Evolutionary conservation across 805 yeast genomes (phyloP).

Genomic region (Saturnispora hagleri): DNA sequence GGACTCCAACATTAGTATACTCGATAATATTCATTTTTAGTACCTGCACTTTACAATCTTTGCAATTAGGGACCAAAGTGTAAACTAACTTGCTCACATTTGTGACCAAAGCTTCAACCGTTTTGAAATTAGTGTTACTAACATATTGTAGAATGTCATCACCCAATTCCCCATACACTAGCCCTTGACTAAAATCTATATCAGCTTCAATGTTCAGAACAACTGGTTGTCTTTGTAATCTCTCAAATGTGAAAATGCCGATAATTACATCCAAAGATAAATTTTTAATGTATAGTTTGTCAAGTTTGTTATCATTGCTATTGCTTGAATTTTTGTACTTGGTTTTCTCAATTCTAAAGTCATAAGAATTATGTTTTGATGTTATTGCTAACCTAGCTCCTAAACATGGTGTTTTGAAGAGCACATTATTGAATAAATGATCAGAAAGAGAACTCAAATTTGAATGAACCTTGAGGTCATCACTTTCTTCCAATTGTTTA

Average conservation of each 20-base stretch:
- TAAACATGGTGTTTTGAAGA: constrained; percentile 14
- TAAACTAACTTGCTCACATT: constrained; percentile 42
- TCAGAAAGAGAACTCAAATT: constrained; percentile 28
- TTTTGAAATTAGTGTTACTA: constrained; percentile 75
- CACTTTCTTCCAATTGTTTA: constrained; percentile 37
- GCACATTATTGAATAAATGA: constrained; percentile 14
- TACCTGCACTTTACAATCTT: constrained; percentile 45
- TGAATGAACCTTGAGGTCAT: constrained; percentile 31
- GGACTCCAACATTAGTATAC: constrained; percentile 82
- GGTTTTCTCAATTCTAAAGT: not conserved
- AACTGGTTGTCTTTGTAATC: constrained; percentile 73
- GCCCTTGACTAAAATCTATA: constrained; percentile 15
- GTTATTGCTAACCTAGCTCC: constrained; percentile 13
- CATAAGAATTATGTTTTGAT: not conserved
- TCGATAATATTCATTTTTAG: constrained; percentile 85
- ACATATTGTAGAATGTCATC: constrained; percentile 48
- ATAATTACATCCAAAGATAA: constrained; percentile 44
- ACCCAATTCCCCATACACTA: constrained; percentile 33
- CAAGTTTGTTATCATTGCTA: not conserved
- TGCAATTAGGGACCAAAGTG: constrained; percentile 6
- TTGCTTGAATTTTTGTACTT: not conserved
- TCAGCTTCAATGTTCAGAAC: constrained; percentile 45
- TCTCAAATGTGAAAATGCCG: constrained; percentile 89
- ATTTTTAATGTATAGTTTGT: constrained; percentile 3
- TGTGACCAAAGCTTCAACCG: constrained; percentile 86